A percentile compares a stretch with the other conserved stretches of the same genome.
Evolutionary conservation across 2,329 filamentous ascomycete species (phyloP).

Genomic region (Pseudogymnoascus sp.): DNA sequence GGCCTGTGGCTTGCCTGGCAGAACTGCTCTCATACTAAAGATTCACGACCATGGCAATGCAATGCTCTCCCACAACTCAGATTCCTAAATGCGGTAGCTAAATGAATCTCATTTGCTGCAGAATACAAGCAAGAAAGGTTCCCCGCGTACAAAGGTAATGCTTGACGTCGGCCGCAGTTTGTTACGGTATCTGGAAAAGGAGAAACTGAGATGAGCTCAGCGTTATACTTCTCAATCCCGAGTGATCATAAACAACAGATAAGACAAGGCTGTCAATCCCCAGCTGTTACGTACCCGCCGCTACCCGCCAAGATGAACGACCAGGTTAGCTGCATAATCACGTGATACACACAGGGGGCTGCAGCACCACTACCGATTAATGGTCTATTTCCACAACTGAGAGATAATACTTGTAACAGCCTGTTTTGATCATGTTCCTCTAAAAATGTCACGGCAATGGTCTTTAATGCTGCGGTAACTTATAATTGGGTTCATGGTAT

Average conservation of each 20-base stretch:
- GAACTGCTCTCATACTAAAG: conserved; percentile 64
- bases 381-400: background rate
- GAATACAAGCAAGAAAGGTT: background rate
- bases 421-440: background rate
- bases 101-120: conserved; percentile 1
- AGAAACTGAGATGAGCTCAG: background rate
- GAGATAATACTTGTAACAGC: background rate
- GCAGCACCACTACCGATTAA: background rate
- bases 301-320: background rate
- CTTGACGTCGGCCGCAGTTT: background rate
- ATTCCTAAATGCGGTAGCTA: background rate
- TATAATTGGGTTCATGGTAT: background rate
- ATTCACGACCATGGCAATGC: conserved; percentile 3
- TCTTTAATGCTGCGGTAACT: background rate
- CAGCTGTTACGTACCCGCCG: background rate
- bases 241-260: conserved; percentile 6
- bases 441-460: background rate
- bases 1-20: conserved; percentile 71
- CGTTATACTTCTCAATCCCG: background rate
- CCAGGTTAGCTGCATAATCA: background rate
- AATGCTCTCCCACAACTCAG: background rate
- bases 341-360: background rate
- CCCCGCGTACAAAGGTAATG: background rate
- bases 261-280: conserved; percentile 5
- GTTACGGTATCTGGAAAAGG: background rate